Base-by-base conservation (phyloP, 306 rosid species). In the Begonia loranthoides region DNA sequence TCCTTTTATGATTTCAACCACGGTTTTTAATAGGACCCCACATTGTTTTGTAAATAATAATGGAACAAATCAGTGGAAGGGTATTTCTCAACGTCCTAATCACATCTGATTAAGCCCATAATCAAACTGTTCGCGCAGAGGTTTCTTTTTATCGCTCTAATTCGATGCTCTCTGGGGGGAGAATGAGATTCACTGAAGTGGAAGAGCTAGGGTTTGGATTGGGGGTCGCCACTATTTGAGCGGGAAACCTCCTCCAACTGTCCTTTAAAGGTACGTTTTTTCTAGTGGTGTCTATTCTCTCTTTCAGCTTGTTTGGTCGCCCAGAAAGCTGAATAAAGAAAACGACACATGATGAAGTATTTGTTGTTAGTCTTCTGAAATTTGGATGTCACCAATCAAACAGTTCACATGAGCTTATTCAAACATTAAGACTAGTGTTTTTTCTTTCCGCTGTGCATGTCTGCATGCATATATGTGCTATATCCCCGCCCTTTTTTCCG, bases 211-310 rank as follows among this genome's bases (percentile, higher is more conserved):
- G 56, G 52, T 64, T 64, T 47, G 21, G 56, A 52, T 49, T 68
- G 10, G 50, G 33, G 43, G 19, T 16, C 47, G n/a, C 15, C 13
- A 8, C 44, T 51, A 56, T 68, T 72, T 77, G 58, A 72, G 57
- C 73, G 59, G 62, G 64, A 56, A 73, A 75, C 56, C 52, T 73
- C 39, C 67, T 62, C 24, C 47, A 62, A 62, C 61, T 68, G 55
- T 21, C 54, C 69, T 77, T 68, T 51, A 28, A 56, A 76, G 74
- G 70, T 76, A 72, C 38, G 45, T 55, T n/a, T 65, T 12, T 24
- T 47, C 33, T n/a, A 4, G 10, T 46, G 56, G 41, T 40, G 21
- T 50, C n/a, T 39, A 0, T 2, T 9, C 13, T 12, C 15, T 9
- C 17, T 49, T 58, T 9, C 48, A 50, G 45, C 21, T 51, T 53